Conservation (phyloP, 345 rosid genomes). For the Abelmoschus esculentus region DNA sequence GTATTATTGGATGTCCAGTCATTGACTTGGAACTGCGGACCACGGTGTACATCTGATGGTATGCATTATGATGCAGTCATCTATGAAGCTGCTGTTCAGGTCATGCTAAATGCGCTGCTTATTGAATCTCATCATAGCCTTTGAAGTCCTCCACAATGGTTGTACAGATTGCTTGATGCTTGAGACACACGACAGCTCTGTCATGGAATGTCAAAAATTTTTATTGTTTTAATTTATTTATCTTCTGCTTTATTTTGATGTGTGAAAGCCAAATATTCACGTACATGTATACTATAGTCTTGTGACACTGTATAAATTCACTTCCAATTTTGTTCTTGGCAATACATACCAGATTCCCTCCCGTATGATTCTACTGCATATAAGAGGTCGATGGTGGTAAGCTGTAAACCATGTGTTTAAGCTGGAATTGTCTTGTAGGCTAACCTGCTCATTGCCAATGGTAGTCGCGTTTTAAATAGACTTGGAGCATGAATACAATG, state of each 20-base stretch:
- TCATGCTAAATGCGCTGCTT: constrained; percentile 47
- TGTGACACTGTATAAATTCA: constrained; percentile 4
- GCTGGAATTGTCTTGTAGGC: too few species aligned
- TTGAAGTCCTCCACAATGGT: constrained; percentile 16
- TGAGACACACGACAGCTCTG: background rate
- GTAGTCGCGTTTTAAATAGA: too few species aligned
- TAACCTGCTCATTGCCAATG: too few species aligned
- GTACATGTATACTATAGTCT: constrained; percentile 16
- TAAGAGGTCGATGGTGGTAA: background rate
- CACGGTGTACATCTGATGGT: constrained; percentile 74
- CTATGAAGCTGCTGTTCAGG: constrained; percentile 68
- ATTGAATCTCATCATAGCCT: constrained; percentile 54
- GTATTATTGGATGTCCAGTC: constrained; percentile 67
- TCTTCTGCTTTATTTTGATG: constrained; percentile 12
- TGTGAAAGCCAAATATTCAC: constrained; percentile 18
- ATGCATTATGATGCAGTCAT: constrained; percentile 83
- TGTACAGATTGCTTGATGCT: background rate
- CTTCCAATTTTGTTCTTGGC: constrained; percentile 20
- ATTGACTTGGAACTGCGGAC: constrained; percentile 79
- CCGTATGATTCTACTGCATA: background rate
- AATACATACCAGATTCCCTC: background rate
- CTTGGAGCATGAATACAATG: too few species aligned
- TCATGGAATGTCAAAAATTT: background rate
- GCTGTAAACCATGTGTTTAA: too few species aligned
- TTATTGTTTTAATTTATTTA: constrained; percentile 14